Conservation (phyloP, 2,329 filamentous ascomycete species). For the Colletotrichum caudatum region DNA sequence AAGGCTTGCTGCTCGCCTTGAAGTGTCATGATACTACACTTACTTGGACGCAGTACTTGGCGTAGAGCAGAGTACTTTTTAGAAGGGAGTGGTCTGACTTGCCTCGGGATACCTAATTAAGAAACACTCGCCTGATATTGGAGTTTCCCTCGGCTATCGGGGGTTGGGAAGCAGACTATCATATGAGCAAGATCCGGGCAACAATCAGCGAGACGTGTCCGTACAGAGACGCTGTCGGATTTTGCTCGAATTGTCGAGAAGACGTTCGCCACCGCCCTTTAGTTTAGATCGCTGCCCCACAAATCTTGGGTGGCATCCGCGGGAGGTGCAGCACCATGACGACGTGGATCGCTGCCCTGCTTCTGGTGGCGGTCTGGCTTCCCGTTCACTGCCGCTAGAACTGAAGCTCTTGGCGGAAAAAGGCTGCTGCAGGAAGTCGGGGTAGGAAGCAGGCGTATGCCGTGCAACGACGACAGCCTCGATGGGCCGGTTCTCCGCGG, state of each 20-base stretch:
- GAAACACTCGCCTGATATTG: neutral
- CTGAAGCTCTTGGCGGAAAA: neutral
- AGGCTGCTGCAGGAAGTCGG: neutral
- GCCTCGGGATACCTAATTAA: slow-evolving; percentile 2
- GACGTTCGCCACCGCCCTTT: slow-evolving; percentile 33
- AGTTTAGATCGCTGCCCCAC: slow-evolving; percentile 19
- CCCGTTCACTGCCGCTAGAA: neutral
- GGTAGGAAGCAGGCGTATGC: slow-evolving; percentile 3
- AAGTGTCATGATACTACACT: neutral
- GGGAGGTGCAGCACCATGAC: slow-evolving; percentile 27
- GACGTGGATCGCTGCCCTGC: slow-evolving; percentile 29
- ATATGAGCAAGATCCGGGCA: neutral
- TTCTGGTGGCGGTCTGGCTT: slow-evolving; percentile 21
- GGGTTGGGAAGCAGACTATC: neutral
- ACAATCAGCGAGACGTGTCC: neutral
- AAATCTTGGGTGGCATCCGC: slow-evolving; percentile 20
- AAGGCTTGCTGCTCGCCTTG: neutral
- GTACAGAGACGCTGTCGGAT: slow-evolving; percentile 1
- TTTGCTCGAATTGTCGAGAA: slow-evolving; percentile 19
- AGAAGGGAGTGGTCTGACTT: neutral
- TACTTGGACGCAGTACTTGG: neutral
- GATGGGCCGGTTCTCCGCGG: slow-evolving; percentile 17
- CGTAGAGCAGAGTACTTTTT: neutral
- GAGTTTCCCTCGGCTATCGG: slow-evolving; percentile 8
- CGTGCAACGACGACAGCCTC: slow-evolving; percentile 28